A percentile compares a stretch with the other conserved stretches of the same genome.
Conservation (phyloP, 2,329 filamentous ascomycete genomes). For the Pyrenochaeta sp. region DNA sequence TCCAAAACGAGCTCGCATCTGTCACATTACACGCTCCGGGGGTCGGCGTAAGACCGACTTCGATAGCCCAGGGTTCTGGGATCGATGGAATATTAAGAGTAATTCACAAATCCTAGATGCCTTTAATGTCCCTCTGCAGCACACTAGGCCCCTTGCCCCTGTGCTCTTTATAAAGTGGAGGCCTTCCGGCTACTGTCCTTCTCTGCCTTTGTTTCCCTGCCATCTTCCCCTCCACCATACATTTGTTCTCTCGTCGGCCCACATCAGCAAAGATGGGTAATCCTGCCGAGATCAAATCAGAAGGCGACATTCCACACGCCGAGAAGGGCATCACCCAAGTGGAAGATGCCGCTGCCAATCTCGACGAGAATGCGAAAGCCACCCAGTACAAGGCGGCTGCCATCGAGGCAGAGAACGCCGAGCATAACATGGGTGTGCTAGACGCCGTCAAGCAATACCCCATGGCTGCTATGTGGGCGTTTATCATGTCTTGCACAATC, state of each 20-base stretch:
- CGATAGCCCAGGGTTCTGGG: constrained; percentile 19
- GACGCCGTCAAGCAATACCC: constrained; percentile 63
- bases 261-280: constrained; percentile 35
- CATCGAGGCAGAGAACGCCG: constrained; percentile 65
- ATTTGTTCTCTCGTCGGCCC: constrained; percentile 19
- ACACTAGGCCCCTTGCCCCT: constrained; percentile 15
- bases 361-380: constrained; percentile 51
- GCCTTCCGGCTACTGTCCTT: constrained; percentile 12
- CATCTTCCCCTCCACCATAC: constrained; percentile 21
- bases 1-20: constrained; percentile 17
- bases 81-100: constrained; percentile 31
- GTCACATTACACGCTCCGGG: constrained; percentile 23
- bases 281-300: constrained; percentile 23
- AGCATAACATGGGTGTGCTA: constrained; percentile 61
- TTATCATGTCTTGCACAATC: constrained; percentile 65
- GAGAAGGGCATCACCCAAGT: constrained; percentile 34
- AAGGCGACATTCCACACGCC: constrained; percentile 16
- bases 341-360: constrained; percentile 23
- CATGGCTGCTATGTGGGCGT: constrained; percentile 63
- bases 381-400: constrained; percentile 61
- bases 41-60: constrained; percentile 23
- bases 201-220: constrained; percentile 27
- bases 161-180: constrained; percentile 29
- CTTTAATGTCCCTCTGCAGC: constrained; percentile 6
- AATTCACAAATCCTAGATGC: constrained; percentile 18